Conservation (phyloP, 1,284 basidiomycete genomes). For the Apiotrichum sp. region DNA sequence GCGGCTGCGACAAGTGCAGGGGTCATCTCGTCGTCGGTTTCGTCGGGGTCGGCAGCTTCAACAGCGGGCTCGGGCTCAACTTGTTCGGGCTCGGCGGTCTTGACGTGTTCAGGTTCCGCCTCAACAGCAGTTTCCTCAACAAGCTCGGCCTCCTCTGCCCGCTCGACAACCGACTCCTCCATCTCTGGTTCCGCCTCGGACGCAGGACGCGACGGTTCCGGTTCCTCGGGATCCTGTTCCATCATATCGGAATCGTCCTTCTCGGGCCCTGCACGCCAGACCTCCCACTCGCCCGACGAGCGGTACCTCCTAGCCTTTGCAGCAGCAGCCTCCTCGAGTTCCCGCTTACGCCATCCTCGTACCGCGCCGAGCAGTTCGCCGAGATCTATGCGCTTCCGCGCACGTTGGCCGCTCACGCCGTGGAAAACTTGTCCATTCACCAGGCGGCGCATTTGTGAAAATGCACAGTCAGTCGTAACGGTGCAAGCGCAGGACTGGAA, state of each 20-base stretch:
- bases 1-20: not conserved
- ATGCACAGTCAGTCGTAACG: slow-evolving; percentile 58
- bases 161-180: not conserved
- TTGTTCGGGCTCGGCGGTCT: not conserved
- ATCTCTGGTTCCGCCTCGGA: not conserved
- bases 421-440: slow-evolving; percentile 41
- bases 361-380: slow-evolving; percentile 64
- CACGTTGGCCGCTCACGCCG: slow-evolving; percentile 17
- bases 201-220: slow-evolving; percentile 1
- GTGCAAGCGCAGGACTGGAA: slow-evolving; percentile 75
- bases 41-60: slow-evolving; percentile 1
- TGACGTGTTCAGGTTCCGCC: not conserved
- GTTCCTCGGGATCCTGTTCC: not conserved
- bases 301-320: slow-evolving; percentile 21
- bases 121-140: not conserved
- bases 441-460: slow-evolving; percentile 61
- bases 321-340: slow-evolving; percentile 33
- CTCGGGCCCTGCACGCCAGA: slow-evolving; percentile 13
- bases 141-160: not conserved
- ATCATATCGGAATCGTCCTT: not conserved
- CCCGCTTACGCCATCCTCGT: slow-evolving; percentile 56
- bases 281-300: slow-evolving; percentile 16
- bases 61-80: not conserved
- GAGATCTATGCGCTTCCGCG: slow-evolving; percentile 50
- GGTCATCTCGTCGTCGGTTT: slow-evolving; percentile 4